These are phyloP conservation scores for Naematelia aurantialba DNA, from an alignment of 768 basidiomycete species.

Conservation along the genomic window DNA sequence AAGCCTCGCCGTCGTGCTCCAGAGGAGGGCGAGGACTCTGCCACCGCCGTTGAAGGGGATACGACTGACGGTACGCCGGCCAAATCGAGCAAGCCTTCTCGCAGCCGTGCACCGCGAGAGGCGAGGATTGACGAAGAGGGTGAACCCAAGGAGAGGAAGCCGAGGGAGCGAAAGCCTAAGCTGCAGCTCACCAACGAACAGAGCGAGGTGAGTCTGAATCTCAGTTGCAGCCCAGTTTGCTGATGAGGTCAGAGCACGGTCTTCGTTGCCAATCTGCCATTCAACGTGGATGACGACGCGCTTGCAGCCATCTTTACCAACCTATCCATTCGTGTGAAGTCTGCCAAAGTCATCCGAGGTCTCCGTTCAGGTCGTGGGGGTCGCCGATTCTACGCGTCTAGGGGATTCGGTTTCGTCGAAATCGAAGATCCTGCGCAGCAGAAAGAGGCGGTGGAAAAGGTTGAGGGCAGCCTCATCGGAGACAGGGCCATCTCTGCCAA, in stretches of 20 bases:
- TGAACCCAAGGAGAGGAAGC: constrained; percentile 27
- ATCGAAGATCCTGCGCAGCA: constrained; percentile 85
- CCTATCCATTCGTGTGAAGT: constrained; percentile 72
- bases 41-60: constrained; percentile 15
- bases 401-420: constrained; percentile 98
- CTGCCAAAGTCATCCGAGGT: constrained; percentile 72
- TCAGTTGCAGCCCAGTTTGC: background rate
- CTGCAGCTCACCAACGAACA: constrained; percentile 40
- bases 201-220: constrained; percentile 34
- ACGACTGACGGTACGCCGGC: constrained; percentile 21
- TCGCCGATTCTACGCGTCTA: constrained; percentile 76
- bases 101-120: constrained; percentile 24
- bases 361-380: constrained; percentile 53
- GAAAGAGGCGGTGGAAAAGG: constrained; percentile 78
- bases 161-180: constrained; percentile 30
- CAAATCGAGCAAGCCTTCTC: constrained; percentile 23
- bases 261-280: constrained; percentile 97
- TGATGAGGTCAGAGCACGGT: constrained; percentile 55
- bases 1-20: constrained; percentile 41
- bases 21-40: constrained; percentile 43
- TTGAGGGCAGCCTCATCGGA: constrained; percentile 81
- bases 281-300: constrained; percentile 80
- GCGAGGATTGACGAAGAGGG: constrained; percentile 43
- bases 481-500: constrained; percentile 87
- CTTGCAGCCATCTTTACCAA: constrained; percentile 80